These are phyloP conservation scores for Fusarium sacchari DNA, from an alignment of 2,329 filamentous ascomycete genomes.

Conservation along the genomic window DNA sequence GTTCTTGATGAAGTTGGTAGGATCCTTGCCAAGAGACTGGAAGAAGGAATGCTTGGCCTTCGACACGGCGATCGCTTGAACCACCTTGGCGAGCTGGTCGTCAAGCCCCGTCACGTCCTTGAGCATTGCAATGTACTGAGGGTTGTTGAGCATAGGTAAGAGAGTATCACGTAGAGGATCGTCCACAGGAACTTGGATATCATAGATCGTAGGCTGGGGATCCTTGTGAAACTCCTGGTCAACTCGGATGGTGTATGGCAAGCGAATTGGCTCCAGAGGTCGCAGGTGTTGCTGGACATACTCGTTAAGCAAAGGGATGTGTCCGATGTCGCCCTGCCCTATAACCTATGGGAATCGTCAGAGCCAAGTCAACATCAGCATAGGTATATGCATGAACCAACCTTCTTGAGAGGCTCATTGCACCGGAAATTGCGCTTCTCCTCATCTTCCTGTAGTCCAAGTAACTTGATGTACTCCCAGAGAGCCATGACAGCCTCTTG, in stretches of 20 bases:
- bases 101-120: conserved; percentile 82
- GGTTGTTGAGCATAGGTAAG: conserved; percentile 72
- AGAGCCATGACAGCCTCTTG: conserved; percentile 89
- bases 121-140: conserved; percentile 76
- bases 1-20: conserved; percentile 82
- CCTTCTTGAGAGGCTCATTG: conserved; percentile 81
- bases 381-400: conserved; percentile 54
- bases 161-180: conserved; percentile 80
- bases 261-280: conserved; percentile 81
- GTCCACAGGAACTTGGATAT: conserved; percentile 84
- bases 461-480: conserved; percentile 92
- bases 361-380: conserved; percentile 8
- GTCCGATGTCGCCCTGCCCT: conserved; percentile 77
- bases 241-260: conserved; percentile 93
- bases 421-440: conserved; percentile 94
- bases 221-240: conserved; percentile 83
- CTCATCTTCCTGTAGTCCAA: conserved; percentile 90
- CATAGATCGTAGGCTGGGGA: conserved; percentile 85
- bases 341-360: conserved; percentile 68
- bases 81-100: conserved; percentile 83
- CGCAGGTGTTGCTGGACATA: conserved; percentile 82
- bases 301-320: conserved; percentile 86
- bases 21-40: conserved; percentile 79
- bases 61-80: conserved; percentile 84
- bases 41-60: conserved; percentile 94